phyloP scores from a whole-genome alignment of 2,329 filamentous ascomycete species.

The Ascochyta lentis region DNA sequence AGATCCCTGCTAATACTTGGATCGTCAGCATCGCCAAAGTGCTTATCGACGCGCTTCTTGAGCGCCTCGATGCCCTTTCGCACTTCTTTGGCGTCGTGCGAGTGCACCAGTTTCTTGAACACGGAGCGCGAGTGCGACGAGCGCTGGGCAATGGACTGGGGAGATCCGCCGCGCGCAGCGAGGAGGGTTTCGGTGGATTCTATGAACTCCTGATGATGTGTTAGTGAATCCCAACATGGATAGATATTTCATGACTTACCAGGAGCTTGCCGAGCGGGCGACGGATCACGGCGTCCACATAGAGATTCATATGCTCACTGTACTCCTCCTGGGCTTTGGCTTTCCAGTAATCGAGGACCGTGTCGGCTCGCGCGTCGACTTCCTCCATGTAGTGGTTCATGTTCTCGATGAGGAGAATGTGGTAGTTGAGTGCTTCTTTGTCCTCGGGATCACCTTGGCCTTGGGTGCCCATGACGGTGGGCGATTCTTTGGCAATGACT shows the following conservation, averaged over 20 bases:
- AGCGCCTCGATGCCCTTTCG: conserved; percentile 88
- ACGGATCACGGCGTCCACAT: conserved; percentile 86
- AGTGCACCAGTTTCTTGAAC: conserved; percentile 84
- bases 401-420: conserved; percentile 96
- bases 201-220: conserved; percentile 70
- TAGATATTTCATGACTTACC: conserved; percentile 39
- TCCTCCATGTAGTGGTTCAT: conserved; percentile 98
- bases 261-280: conserved; percentile 88
- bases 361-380: conserved; percentile 75
- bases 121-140: conserved; percentile 81
- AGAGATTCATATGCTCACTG: conserved; percentile 84
- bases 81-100: conserved; percentile 83
- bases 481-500: conserved; percentile 81
- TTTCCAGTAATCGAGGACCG: conserved; percentile 83
- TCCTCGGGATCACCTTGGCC: conserved; percentile 74
- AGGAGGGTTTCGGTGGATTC: conserved; percentile 82
- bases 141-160: conserved; percentile 72
- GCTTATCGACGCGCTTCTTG: conserved; percentile 92
- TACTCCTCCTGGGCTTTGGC: conserved; percentile 79
- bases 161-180: conserved; percentile 60
- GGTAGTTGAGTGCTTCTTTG: conserved; percentile 96
- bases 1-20: conserved; percentile 67
- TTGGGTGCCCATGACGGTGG: conserved; percentile 60
- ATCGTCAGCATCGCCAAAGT: conserved; percentile 90
- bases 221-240: conserved; percentile 16